These are phyloP conservation scores for Huntiella savannae DNA, from an alignment of 2,329 filamentous ascomycete genomes.

Conservation along the genomic window DNA sequence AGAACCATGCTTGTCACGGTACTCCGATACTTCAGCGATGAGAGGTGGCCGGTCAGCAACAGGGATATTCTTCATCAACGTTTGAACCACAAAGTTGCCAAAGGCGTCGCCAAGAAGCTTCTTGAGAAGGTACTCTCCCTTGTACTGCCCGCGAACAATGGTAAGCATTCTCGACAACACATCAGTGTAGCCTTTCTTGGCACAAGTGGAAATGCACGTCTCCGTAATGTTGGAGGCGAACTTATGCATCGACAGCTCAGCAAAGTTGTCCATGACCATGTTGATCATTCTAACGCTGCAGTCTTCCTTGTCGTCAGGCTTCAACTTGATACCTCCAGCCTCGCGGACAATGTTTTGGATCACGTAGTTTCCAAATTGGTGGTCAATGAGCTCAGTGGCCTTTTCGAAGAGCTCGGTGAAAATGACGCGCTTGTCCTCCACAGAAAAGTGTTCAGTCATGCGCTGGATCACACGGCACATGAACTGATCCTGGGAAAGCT, in stretches of 20 bases:
- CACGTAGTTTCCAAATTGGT: slow-evolving; percentile 93
- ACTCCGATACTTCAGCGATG: too few relatives aligned
- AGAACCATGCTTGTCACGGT: too few relatives aligned
- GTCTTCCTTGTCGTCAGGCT: slow-evolving; percentile 38
- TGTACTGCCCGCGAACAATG: slow-evolving; percentile 14
- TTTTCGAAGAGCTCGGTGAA: slow-evolving; percentile 62
- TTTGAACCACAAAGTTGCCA: slow-evolving; percentile 94
- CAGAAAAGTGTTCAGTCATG: slow-evolving; percentile 66
- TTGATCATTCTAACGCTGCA: slow-evolving; percentile 47
- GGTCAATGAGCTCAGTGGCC: slow-evolving; percentile 53
- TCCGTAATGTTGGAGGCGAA: slow-evolving; percentile 96
- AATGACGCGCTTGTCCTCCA: slow-evolving; percentile 50
- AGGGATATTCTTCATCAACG: slow-evolving; percentile 47
- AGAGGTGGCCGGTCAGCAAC: slow-evolving; percentile 29
- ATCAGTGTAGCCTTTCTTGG: slow-evolving; percentile 22
- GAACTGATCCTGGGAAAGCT: slow-evolving; percentile 60
- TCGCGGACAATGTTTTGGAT: slow-evolving; percentile 77
- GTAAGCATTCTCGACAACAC: background rate
- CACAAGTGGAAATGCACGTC: slow-evolving; percentile 44
- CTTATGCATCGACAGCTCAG: slow-evolving; percentile 78
- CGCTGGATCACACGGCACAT: slow-evolving; percentile 88
- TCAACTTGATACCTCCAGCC: slow-evolving; percentile 23
- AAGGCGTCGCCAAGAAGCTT: slow-evolving; percentile 75
- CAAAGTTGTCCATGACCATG: slow-evolving; percentile 51
- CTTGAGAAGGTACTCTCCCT: slow-evolving; percentile 52